Percentiles rank a stretch among this genome's conserved stretches.
Evolutionary conservation across 2,329 filamentous ascomycete species (phyloP).

Genomic region (Aspergillus sp.): DNA sequence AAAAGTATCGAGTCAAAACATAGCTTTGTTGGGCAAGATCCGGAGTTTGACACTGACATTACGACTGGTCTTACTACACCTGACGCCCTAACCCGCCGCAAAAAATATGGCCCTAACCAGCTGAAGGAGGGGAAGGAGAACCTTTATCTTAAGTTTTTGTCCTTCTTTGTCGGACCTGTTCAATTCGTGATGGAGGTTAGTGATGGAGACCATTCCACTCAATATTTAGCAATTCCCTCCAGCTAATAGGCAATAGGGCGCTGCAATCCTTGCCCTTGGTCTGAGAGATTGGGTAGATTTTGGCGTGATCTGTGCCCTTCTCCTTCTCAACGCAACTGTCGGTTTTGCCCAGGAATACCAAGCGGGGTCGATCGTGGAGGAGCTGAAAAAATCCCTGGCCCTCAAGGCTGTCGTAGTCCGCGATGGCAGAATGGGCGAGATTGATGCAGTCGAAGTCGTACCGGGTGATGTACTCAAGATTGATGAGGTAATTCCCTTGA

Average conservation of each 20-base stretch:
- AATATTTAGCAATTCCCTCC: background rate
- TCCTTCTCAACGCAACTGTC: slow-evolving; percentile 80
- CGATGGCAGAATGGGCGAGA: slow-evolving; percentile 73
- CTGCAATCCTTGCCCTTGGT: slow-evolving; percentile 77
- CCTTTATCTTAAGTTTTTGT: slow-evolving; percentile 74
- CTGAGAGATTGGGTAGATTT: slow-evolving; percentile 90
- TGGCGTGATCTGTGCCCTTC: slow-evolving; percentile 80
- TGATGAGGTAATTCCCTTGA: slow-evolving; percentile 59
- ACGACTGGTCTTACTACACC: slow-evolving; percentile 68
- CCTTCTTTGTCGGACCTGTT: slow-evolving; percentile 84
- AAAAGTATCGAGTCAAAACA: slow-evolving; percentile 59
- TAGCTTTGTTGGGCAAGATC: slow-evolving; percentile 65
- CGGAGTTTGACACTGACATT: slow-evolving; percentile 75
- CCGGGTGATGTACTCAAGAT: slow-evolving; percentile 87
- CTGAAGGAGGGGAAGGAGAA: slow-evolving; percentile 93
- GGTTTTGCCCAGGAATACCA: slow-evolving; percentile 90
- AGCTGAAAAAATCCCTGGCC: slow-evolving; percentile 85
- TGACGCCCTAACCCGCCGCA: slow-evolving; percentile 64
- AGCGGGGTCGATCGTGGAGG: slow-evolving; percentile 85
- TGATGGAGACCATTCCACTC: background rate
- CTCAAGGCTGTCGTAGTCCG: slow-evolving; percentile 85
- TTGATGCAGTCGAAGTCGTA: slow-evolving; percentile 80
- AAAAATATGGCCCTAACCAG: slow-evolving; percentile 79
- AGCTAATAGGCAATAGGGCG: slow-evolving; percentile 51
- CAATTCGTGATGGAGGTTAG: slow-evolving; percentile 91